Base-by-base conservation (phyloP, 2,329 filamentous ascomycete species). In the Botrytis elliptica region DNA sequence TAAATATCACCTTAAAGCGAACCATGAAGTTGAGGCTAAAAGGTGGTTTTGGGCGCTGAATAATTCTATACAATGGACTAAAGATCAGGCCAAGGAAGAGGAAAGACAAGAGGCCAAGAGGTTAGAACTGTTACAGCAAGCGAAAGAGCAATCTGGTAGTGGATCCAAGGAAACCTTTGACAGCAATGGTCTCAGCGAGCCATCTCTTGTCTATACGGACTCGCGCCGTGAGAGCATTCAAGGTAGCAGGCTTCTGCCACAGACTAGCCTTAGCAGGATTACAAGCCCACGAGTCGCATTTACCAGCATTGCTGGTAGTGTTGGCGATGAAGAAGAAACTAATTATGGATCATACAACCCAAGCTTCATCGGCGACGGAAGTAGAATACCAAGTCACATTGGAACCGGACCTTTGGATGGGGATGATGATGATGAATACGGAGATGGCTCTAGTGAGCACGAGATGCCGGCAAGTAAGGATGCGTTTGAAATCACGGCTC, bases 11-110 rank as follows among this genome's bases (percentile, higher is more conserved):
- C 87, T 99, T 71, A 98, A 97, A 83, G 96, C 96, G 0, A 99
- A 99, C 80, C 96, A 99, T 83, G 93, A 98, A 81, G 95, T 98
- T 42, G 96, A 99, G 83, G 95, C 96, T 9, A 99, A 99, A 84
- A 90, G 96, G 72, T 99, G 96, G 96, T 99, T 97, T 83, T 99
- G 96, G 96, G 93, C 96, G 0, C 86, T 99, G 76, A 99, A 99
- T 84, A 99, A 99, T 82, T 95, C 96, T 9, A 99, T 99, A 68
- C 96, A 98, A 81, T 98, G 94, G 92, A 92, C 94, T 76, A 99
- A 99, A 83, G 96, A 99, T 80, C 96, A 98, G 83, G 95, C 94
- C 12, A 95, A 92, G 78, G 94, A 97, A 82, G 95, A 98, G 79
- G 92, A 95, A 80, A 90, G 87, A 77, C 90, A 94, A 75, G 90